Evolutionary conservation across 2,329 filamentous ascomycete species (phyloP).

Genomic region (Hypoxylon sp.): DNA sequence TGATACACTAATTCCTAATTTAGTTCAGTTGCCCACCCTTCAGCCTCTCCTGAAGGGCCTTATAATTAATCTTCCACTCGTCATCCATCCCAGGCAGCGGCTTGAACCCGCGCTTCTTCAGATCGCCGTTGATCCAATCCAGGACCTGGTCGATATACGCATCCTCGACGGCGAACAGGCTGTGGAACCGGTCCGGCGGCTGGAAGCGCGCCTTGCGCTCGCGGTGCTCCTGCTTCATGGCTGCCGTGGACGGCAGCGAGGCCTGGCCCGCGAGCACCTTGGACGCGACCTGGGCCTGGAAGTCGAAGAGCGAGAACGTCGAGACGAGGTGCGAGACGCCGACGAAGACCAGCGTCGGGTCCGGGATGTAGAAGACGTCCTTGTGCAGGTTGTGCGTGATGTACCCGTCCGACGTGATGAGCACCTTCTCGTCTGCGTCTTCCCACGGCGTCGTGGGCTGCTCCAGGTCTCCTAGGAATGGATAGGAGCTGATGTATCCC

Average conservation of each 20-base stretch:
- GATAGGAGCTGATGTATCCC: conserved; percentile 73
- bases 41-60: conserved; percentile 26
- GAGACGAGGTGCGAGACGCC: conserved; percentile 72
- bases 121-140: conserved; percentile 41
- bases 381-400: conserved; percentile 73
- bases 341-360: conserved; percentile 70
- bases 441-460: conserved; percentile 51
- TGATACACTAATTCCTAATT: background rate
- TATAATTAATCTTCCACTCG: conserved; percentile 43
- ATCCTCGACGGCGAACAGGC: conserved; percentile 46
- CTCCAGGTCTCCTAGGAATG: conserved; percentile 65
- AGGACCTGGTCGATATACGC: conserved; percentile 47
- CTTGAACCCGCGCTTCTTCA: conserved; percentile 34
- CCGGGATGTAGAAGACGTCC: conserved; percentile 75
- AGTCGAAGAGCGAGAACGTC: conserved; percentile 75
- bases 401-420: conserved; percentile 70
- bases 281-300: conserved; percentile 70
- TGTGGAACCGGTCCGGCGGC: conserved; percentile 51
- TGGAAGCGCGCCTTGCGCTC: conserved; percentile 42
- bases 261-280: conserved; percentile 63
- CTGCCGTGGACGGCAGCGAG: conserved; percentile 53
- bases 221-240: conserved; percentile 50
- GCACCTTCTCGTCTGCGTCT: conserved; percentile 59
- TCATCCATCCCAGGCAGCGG: conserved; percentile 47
- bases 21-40: background rate